A percentile compares a stretch with the other conserved stretches of the same genome.
Evolutionary conservation across 331 rosid genomes (phyloP).

Genomic region (Acacia pycnantha): DNA sequence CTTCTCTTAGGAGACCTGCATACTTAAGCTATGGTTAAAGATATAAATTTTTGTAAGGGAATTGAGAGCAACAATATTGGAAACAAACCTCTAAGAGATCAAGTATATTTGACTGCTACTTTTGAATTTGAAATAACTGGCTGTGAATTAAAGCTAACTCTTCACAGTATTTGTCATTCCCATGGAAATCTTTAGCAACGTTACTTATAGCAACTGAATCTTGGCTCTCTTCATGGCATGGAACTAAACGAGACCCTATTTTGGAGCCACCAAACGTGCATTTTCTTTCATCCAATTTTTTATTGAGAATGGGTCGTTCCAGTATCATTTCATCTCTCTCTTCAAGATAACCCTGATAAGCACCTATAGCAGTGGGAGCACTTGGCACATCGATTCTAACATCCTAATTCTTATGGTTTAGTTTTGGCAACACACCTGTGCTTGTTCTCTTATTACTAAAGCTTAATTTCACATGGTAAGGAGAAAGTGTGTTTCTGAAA

Average conservation of each 20-base stretch:
- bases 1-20: not conserved
- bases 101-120: slow-evolving; percentile 71
- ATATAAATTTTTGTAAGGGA: not conserved
- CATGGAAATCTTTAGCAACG: slow-evolving; percentile 41
- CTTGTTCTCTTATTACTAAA: slow-evolving; percentile 36
- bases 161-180: slow-evolving; percentile 51
- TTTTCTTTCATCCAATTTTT: slow-evolving; percentile 50
- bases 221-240: slow-evolving; percentile 50
- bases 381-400: slow-evolving; percentile 42
- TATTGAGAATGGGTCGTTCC: slow-evolving; percentile 51
- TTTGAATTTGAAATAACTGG: slow-evolving; percentile 76
- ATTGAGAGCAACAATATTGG: slow-evolving; percentile 6
- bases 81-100: slow-evolving; percentile 80
- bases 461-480: slow-evolving; percentile 53
- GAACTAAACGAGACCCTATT: slow-evolving; percentile 77
- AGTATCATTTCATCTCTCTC: slow-evolving; percentile 45
- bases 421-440: slow-evolving; percentile 41
- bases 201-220: slow-evolving; percentile 42
- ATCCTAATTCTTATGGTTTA: slow-evolving; percentile 46
- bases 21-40: not conserved
- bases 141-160: slow-evolving; percentile 61
- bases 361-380: slow-evolving; percentile 29
- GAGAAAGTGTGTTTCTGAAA: slow-evolving; percentile 64
- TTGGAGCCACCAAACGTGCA: slow-evolving; percentile 48
- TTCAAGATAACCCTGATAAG: slow-evolving; percentile 24